Evolutionary conservation across 768 basidiomycete species (phyloP), one percentile per base, ranked within the genome.

Genomic region (Pleurotus tuber-regium): DNA sequence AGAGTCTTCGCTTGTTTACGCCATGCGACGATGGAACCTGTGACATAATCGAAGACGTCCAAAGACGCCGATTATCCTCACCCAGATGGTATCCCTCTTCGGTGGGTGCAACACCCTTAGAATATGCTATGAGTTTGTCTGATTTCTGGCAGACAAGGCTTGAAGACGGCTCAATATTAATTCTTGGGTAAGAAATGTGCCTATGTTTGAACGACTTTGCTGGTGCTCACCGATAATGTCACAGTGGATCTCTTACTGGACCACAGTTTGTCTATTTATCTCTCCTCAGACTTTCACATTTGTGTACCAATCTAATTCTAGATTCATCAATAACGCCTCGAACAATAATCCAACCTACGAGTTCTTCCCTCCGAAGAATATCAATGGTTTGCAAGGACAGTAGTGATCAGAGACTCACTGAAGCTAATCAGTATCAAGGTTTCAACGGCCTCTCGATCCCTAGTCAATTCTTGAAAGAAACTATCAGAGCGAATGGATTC

Each of bases 321-420:
- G 82, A 4, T 87, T 83, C 75, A 84, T 85, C 63, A 84, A 86
- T 59, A 82, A 78, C 26, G 73, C 69, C 43, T 81, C 83, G 3
- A 76, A 78, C 44, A 84, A 83, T 63, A 83, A 83, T 51, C 80
- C 82, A 0, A 83, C 81, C 0, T 64, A 69, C 43, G 72, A 73
- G 52, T 74, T 72, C 43, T 71, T 66, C 62, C 72, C 72, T 2
- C 61, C 68, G 2, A 74, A 74, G 51, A 71, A 72, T 47, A 63
- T 63, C 51, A 63, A 66, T 12, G 70, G 70, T 52, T 51, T 64
- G 12, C 63, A 63, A 24, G 59, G 59, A 18, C 65, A 60, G 11
- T 61, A 61, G 26, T 11, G 0, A 18, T 3, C 40, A 30, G 9
- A 12, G 25, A 4, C n/a, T 12, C 30, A 18, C 54, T 42, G 14